phyloP scores from a whole-genome alignment of 176 grass and related monocot species.

The Oryza meridionalis region DNA sequence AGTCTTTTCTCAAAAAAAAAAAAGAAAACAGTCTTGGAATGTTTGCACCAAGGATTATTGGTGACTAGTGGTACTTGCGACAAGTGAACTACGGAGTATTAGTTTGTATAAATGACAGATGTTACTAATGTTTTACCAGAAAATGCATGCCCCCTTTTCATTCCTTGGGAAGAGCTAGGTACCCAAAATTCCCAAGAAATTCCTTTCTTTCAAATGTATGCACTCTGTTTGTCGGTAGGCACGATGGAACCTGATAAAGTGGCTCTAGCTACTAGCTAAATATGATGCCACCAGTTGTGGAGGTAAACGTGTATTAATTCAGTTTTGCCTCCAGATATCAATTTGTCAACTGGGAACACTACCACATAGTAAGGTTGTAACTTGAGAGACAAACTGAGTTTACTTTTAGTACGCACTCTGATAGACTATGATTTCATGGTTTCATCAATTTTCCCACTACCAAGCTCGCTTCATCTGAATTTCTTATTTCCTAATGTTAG shows the following conservation, averaged over 20 bases:
- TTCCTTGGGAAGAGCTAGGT: not conserved
- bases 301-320: not conserved
- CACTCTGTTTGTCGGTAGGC: not conserved
- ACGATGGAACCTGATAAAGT: not conserved
- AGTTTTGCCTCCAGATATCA: not conserved
- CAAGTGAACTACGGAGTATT: not conserved
- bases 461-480: not conserved
- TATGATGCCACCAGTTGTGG: conserved; percentile 7
- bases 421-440: not conserved
- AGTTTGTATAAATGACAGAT: not conserved
- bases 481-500: not conserved
- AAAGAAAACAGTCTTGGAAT: not conserved
- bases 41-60: not conserved
- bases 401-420: not conserved
- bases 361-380: not conserved
- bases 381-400: not conserved
- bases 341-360: not conserved
- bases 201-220: not conserved
- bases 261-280: not conserved
- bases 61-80: not conserved
- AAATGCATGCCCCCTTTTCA: not conserved
- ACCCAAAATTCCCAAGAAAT: not conserved
- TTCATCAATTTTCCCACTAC: not conserved
- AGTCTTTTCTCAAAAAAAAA: not conserved
- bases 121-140: not conserved